Evolutionary conservation across 805 yeast species (phyloP), one percentile per base, ranked within the genome.

Genomic region (Phaffomyces thermotolerans): DNA sequence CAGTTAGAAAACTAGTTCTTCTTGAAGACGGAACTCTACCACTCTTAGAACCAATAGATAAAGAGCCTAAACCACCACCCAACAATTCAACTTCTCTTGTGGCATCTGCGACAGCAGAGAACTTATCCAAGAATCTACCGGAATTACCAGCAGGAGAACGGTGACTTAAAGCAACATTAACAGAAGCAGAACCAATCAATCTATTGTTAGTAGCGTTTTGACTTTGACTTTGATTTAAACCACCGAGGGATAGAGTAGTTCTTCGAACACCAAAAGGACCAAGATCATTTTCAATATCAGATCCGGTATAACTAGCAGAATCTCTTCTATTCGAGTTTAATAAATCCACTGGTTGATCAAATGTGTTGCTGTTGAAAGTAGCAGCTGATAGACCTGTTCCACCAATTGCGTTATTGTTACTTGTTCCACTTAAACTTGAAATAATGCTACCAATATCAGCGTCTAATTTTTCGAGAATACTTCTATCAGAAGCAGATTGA

Each of bases 91-190:
- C 68, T 51, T 81, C 88, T 53, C 83, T 68, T 0, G 88, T 81
- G 39, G 83, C 81, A 44, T 81, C 86, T 7, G 84, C 81, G 15
- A 81, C 81, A 2, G 78, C 66, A 7, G 81, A 67, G 54, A 81
- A 81, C 60, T 79, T 79, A 49, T 77, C 81, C 48, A 81, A 63
- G 53, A 81, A 81, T 39, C 75, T 67, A 17, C 69, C 65, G 8
- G 64, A 51, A 2, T 64, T 64, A 13, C 34, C 42, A 20, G 57
- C 41, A 23, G 49, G 42, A 4, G 59, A 34, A 29, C 47, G 55
- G 49, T 45, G 54, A 64, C 40, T 38, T 18, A 45, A 36, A 12
- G 45, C 79, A 15, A 79, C 81, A 42, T 78, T 71, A 32, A 80
- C 75, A 2, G 84, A 76, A 8, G 84, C 82, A 8, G 85, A 70